Conservation (phyloP, 495 filamentous ascomycete genomes). For the Penicillium paxilli region DNA sequence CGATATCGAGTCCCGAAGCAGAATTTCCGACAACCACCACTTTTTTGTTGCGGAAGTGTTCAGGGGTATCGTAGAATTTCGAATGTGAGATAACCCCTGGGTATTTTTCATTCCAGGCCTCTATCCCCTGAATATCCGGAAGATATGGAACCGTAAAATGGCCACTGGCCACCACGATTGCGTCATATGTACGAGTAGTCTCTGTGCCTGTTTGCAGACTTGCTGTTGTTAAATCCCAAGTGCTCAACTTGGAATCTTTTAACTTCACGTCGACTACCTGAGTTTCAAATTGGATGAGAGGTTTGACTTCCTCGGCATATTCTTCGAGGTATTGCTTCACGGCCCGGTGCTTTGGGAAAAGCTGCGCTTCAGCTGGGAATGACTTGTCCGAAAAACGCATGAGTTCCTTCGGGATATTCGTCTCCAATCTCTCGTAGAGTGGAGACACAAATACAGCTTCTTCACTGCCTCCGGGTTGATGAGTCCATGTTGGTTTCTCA, state of each 20-base stretch:
- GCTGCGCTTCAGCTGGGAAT: conserved; percentile 60
- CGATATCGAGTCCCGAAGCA: conserved; percentile 80
- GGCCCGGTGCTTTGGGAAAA: conserved; percentile 69
- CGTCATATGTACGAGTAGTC: conserved; percentile 57
- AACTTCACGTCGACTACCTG: conserved; percentile 54
- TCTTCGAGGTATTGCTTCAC: conserved; percentile 73
- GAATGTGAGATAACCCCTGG: conserved; percentile 75
- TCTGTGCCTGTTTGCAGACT: conserved; percentile 43
- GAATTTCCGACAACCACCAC: conserved; percentile 77
- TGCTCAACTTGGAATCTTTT: conserved; percentile 16
- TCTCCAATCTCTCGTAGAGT: conserved; percentile 77
- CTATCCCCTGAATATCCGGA: conserved; percentile 62
- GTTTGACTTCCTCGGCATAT: conserved; percentile 65
- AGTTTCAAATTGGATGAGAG: conserved; percentile 56
- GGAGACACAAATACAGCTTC: conserved; percentile 61
- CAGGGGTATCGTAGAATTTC: conserved; percentile 70
- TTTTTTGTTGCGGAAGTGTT: conserved; percentile 59
- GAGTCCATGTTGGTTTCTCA: conserved; percentile 46
- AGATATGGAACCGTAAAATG: conserved; percentile 75
- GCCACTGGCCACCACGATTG: conserved; percentile 80
- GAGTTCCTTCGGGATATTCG: conserved; percentile 80
- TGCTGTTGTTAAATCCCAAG: conserved; percentile 57
- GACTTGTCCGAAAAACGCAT: conserved; percentile 77
- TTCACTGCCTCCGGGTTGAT: conserved; percentile 14
- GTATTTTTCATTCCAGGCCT: conserved; percentile 55